A percentile compares a stretch with the other conserved stretches of the same genome.
Evolutionary conservation across 2,329 filamentous ascomycete genomes (phyloP).

Genomic region (Pestalotiopsis sp.): DNA sequence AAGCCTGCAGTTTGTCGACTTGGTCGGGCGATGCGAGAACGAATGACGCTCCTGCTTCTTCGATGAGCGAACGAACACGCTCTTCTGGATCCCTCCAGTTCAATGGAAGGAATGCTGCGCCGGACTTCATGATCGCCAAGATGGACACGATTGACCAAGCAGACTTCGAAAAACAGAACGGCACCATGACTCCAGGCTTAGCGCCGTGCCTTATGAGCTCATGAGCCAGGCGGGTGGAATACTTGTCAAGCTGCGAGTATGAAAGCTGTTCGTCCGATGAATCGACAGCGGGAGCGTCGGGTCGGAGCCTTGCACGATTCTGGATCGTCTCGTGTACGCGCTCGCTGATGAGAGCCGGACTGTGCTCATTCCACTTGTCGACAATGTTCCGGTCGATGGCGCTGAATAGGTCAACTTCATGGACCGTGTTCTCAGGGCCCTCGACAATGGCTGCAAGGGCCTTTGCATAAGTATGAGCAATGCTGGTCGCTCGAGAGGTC

Average conservation of each 20-base stretch:
- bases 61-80: slow-evolving; percentile 7
- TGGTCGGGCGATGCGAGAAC: slow-evolving; percentile 3
- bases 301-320: neutral
- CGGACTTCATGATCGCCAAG: slow-evolving; percentile 35
- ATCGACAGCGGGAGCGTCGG: neutral
- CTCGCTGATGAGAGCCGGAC: neutral
- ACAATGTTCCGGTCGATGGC: slow-evolving; percentile 1
- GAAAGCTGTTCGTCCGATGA: slow-evolving; percentile 5
- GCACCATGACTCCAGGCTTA: slow-evolving; percentile 33
- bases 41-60: neutral
- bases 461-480: slow-evolving; percentile 9
- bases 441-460: slow-evolving; percentile 8
- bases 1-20: neutral
- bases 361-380: slow-evolving; percentile 3
- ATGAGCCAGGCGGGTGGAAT: slow-evolving; percentile 27
- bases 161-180: slow-evolving; percentile 38
- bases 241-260: slow-evolving; percentile 18
- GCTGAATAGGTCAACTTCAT: neutral
- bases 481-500: slow-evolving; percentile 7
- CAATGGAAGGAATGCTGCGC: slow-evolving; percentile 39
- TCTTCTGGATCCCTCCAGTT: slow-evolving; percentile 17
- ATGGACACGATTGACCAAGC: slow-evolving; percentile 38
- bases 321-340: slow-evolving; percentile 7
- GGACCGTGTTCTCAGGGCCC: neutral
- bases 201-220: slow-evolving; percentile 32